Evolutionary conservation across 306 rosid species (phyloP), one percentile per base, ranked within the genome.

Genomic region (Rubus idaeus): DNA sequence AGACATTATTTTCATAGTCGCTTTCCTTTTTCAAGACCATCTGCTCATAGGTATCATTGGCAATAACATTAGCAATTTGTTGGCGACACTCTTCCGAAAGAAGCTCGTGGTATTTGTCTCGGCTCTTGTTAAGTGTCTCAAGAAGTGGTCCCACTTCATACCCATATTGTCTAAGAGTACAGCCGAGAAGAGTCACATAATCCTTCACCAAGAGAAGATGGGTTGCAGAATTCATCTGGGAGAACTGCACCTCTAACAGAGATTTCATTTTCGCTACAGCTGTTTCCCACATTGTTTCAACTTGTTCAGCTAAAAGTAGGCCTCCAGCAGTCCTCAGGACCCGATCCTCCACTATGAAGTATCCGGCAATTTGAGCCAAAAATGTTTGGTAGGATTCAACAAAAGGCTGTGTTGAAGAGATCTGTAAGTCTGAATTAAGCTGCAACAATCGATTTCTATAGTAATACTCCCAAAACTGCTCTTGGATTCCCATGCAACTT

Each of bases 131-230:
- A 58, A 95, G 86, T 44, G 87, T 90, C 51, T 95, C 94, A 60
- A 92, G 87, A 63, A 95, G 81, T 35, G 88, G 87, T 18, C 85
- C 86, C 30, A 95, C 87, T 79, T 92, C 97, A 71, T 92, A 92
- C 45, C 97, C 97, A 80, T 92, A 95, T 75, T 83, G 94, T 75
- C 85, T 83, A 26, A 95, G 97, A 81, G 96, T 87, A 13, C 88
- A 82, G 8, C 87, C 85, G 8, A 92, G 88, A 72, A 95, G 99
- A 1, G 99, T 89, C 58, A 95, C 92, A 79, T 95, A 89, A 79
- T 95, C 97, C 90, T 95, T 95, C 85, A 95, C 97, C 81, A 88
- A 71, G 49, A 92, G 99, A 87, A 90, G 91, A 80, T 90, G 89
- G 7, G 92, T 86, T 10, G 97, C 85, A 69, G 97, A 89, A 20